Base-by-base conservation (phyloP, 1,139 yeast species). In the Geotrichum restrictum region DNA sequence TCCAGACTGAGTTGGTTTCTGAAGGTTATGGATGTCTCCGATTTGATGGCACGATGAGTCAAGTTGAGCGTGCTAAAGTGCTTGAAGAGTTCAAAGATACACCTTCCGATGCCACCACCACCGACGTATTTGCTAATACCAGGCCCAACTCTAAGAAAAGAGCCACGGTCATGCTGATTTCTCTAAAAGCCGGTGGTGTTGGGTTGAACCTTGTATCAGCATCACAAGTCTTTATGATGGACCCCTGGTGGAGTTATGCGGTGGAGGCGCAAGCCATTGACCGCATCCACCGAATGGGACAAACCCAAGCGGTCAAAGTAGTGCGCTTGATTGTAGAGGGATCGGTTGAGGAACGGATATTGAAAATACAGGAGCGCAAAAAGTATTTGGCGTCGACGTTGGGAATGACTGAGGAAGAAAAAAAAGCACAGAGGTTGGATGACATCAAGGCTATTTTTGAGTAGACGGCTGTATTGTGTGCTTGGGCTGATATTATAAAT, bases 211-310 rank as follows among this genome's bases (percentile, higher is more conserved):
- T 93, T 56, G 91, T 96, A 0, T 81, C 84, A 45, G 96, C 98
- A 0, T 84, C 88, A 0, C 77, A 81, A 43, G 98, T 95, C 7
- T 89, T 83, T 63, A 77, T 93, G 80, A 86, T 93, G 91, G 98
- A 93, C 64, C 98, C 98, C 0, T 93, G 96, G 95, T 93, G 98
- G 98, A 86, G 94, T 24, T 95, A 88, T 43, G 88, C 96, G 53
- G 82, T 88, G 41, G 98, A 93, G 64, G 88, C 88, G 43, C 98
- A 93, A 68, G 98, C 98, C 0, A 88, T 93, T 59, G 98, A 93
- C 69, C 79, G 98, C 63, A 79, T 93, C 27, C 98, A 93, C 65
- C 77, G 98, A 59, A 86, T 93, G 67, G 98, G 98, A 0, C 98
- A 93, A 66, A 73, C 73, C 14, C 79, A 76, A 36, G 77, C 77